Conservation (phyloP, 176 grass and related monocot species). For the Alloteropsis semialata region DNA sequence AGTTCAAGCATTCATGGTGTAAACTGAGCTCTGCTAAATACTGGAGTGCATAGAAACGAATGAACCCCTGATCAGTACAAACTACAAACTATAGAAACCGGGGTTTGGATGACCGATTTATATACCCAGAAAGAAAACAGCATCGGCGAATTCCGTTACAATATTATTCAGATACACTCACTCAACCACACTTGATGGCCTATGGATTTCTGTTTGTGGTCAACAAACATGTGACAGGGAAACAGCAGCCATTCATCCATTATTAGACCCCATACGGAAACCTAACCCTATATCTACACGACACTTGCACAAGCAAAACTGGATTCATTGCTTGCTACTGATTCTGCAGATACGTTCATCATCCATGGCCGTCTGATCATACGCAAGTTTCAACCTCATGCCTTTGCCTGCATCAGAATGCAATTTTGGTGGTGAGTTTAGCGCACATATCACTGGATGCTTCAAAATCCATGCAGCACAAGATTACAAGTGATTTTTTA, state of each 20-base stretch:
- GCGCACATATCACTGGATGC: neutral
- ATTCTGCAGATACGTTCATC: slow-evolving; percentile 24
- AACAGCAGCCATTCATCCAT: slow-evolving; percentile 38
- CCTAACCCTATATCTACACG: slow-evolving; percentile 49
- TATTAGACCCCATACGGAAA: slow-evolving; percentile 29
- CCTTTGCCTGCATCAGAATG: slow-evolving; percentile 52
- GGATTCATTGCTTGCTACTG: slow-evolving; percentile 41
- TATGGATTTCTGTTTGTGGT: slow-evolving; percentile 18
- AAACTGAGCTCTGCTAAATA: neutral
- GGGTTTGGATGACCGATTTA: neutral
- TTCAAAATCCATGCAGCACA: neutral
- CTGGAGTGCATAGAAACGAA: neutral
- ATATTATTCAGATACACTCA: slow-evolving; percentile 52
- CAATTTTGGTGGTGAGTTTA: neutral
- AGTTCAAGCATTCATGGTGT: neutral
- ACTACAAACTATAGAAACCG: neutral
- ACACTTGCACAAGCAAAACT: slow-evolving; percentile 50
- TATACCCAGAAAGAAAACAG: slow-evolving; percentile 21
- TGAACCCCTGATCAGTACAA: neutral
- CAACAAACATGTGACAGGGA: slow-evolving; percentile 29
- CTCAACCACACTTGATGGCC: neutral
- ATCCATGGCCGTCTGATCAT: slow-evolving; percentile 24
- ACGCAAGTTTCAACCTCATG: slow-evolving; percentile 14
- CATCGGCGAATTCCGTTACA: slow-evolving; percentile 11
- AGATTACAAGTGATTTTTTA: neutral